Evolutionary conservation across 768 basidiomycete genomes (phyloP), one percentile per base, ranked within the genome.

Genomic region (Boletus tylopilopsis): DNA sequence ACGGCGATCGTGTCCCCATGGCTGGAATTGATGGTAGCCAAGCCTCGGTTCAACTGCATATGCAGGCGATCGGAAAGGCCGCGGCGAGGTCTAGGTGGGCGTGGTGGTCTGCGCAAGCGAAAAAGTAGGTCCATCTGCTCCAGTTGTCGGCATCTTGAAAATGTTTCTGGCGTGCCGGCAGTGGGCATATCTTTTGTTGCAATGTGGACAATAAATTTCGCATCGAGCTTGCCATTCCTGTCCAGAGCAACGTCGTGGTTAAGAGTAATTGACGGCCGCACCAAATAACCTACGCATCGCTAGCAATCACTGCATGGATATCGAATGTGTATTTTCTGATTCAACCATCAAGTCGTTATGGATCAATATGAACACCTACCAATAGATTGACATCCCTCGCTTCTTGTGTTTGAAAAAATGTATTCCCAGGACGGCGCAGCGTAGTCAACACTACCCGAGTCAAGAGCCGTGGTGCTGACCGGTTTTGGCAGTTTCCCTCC

Each of bases 231-330:
- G n/a, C 73, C 75, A 25, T 68, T 69, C 29, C 76, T 78, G 32
- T 33, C n/a, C 29, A 47, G 34, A 55, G 29, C 23, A 40, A 34
- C 42, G 34, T 27, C 40, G 38, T 37, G 43, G 13, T 38, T n/a
- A 15, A 16, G 23, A 39, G 43, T 40, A 13, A 38, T n/a, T n/a
- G n/a, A n/a, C n/a, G n/a, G n/a, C n/a, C n/a, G n/a, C n/a, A n/a
- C n/a, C n/a, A n/a, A n/a, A n/a, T n/a, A n/a, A 70, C 79, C 70
- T 53, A 78, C 77, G 64, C 58, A 58, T 78, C 73, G 48, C 64
- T 66, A 51, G 74, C 61, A 16, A 71, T 60, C 35, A 65, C 77
- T 78, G 53, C 15, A 39, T 12, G 32, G 19, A 40, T 29, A 46
- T 23, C 21, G 6, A 9, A 33, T n/a, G 13, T 16, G 30, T 6